Base-by-base conservation (phyloP, 176 grass and related monocot genomes). In the Bonia amplexicaulis region DNA sequence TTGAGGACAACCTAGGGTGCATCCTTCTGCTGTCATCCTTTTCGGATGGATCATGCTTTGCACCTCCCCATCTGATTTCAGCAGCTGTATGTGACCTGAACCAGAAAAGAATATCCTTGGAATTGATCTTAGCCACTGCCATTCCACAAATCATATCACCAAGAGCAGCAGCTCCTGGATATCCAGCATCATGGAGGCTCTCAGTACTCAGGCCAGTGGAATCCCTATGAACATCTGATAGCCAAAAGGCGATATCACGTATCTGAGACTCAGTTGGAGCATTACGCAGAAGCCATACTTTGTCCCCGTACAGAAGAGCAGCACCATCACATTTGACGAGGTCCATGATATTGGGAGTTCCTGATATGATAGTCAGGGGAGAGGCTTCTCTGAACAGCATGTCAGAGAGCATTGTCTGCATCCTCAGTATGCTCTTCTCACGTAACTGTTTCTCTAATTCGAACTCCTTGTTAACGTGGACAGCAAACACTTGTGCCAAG, bases 131-230 rank as follows among this genome's bases (percentile, higher is more conserved):
- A 76, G 93, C 93, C 52, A 90, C 91, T 35, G 96, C 93, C 93
- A 98, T 95, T 65, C 96, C 96, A 73, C 93, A 95, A 74, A 94
- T 83, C 44, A 84, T 71, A 81, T 98, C 88, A 35, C 91, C 96
- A 80, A 98, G 88, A 66, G 89, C 79, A 33, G 48, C 26, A 57
- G 93, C 89, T 83, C 90, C 89, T 71, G 93, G 96, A 81, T 98
- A 98, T 57, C 96, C 96, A 74, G 93, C 96, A 87, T 98, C 93
- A 22, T 85, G 80, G 27, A 98, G 91, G 59, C 96, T 98, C 46
- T 98, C 96, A 40, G 96, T 98, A 82, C 93, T 95, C 53, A 98
- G 86, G 29, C 96, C 96, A 11, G 96, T 98, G n/a, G 91, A 98
- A 85, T 95, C 96, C 81, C 81, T 87, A 80, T 98, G 96, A 72